Conservation (phyloP, 805 yeast species). For the Tetrapisispora namnaoensis region DNA sequence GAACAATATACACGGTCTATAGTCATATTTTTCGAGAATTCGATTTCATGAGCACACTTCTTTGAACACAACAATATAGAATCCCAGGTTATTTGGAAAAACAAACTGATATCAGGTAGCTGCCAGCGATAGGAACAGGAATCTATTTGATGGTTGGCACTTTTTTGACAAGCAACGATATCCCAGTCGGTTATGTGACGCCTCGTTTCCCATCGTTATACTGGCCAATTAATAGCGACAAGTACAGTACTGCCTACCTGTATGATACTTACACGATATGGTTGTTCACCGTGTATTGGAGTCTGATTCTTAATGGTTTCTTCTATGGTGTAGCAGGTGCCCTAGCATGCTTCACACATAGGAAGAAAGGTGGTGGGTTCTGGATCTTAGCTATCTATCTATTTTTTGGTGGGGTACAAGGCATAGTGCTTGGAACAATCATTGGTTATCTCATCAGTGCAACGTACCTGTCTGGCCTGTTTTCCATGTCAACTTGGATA, state of each 20-base stretch:
- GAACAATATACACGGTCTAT: no score
- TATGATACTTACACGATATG: constrained; percentile 69
- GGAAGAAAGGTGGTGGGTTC: constrained; percentile 33
- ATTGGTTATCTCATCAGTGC: constrained; percentile 68
- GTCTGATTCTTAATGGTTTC: constrained; percentile 53
- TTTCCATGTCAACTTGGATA: constrained; percentile 91
- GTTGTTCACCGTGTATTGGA: constrained; percentile 77
- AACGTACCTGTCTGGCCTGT: constrained; percentile 67
- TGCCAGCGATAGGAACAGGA: background rate
- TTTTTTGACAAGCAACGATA: constrained; percentile 38
- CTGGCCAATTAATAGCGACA: constrained; percentile 49
- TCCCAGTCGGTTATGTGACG: constrained; percentile 72
- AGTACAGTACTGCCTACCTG: constrained; percentile 40
- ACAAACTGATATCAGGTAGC: background rate
- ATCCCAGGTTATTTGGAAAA: no score
- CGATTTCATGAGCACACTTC: background rate
- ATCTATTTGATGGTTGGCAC: constrained; percentile 5
- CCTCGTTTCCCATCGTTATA: constrained; percentile 76
- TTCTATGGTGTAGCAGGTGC: constrained; percentile 58
- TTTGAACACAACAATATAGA: no score
- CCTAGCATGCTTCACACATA: constrained; percentile 45
- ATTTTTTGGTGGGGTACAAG: constrained; percentile 51
- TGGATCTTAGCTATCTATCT: constrained; percentile 40
- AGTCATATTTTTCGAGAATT: no score
- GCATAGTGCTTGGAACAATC: constrained; percentile 61